Conservation (phyloP, 2,329 filamentous ascomycete genomes). For the Esteya vermicola region DNA sequence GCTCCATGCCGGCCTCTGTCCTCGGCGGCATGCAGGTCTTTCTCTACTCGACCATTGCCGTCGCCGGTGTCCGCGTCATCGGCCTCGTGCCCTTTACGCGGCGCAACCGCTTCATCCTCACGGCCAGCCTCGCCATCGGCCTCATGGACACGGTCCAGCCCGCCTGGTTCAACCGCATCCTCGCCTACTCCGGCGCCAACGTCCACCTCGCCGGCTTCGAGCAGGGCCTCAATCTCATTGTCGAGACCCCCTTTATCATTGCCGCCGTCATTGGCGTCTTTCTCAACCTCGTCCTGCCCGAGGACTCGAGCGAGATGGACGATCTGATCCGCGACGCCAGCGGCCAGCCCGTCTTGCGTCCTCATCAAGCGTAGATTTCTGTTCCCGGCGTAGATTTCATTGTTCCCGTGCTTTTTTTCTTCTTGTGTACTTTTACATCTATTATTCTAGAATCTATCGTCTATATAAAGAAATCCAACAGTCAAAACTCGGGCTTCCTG, state of each 20-base stretch:
- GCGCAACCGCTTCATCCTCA: slow-evolving; percentile 52
- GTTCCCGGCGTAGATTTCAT: too few species aligned
- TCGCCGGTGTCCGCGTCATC: slow-evolving; percentile 53
- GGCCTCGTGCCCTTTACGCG: slow-evolving; percentile 47
- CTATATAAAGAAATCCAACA: too few species aligned
- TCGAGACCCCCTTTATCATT: slow-evolving; percentile 26
- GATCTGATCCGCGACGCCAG: slow-evolving; percentile 5
- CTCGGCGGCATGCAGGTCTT: slow-evolving; percentile 43
- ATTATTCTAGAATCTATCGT: too few species aligned
- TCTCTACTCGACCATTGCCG: slow-evolving; percentile 50
- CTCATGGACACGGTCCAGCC: slow-evolving; percentile 31
- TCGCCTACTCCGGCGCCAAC: slow-evolving; percentile 22
- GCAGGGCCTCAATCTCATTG: slow-evolving; percentile 23
- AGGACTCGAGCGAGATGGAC: slow-evolving; percentile 10
- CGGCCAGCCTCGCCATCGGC: slow-evolving; percentile 41
- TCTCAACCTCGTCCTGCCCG: slow-evolving; percentile 25
- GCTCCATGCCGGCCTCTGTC: slow-evolving; percentile 43
- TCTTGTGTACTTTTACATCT: too few species aligned
- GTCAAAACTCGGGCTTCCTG: too few species aligned
- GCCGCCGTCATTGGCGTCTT: slow-evolving; percentile 27
- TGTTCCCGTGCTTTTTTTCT: too few species aligned
- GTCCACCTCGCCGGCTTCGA: slow-evolving; percentile 22
- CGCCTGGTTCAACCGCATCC: slow-evolving; percentile 22
- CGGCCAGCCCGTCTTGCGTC: background rate
- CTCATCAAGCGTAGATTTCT: background rate